Conservation (phyloP, 2,329 filamentous ascomycete genomes). For the Colletotrichum theobromicola region DNA sequence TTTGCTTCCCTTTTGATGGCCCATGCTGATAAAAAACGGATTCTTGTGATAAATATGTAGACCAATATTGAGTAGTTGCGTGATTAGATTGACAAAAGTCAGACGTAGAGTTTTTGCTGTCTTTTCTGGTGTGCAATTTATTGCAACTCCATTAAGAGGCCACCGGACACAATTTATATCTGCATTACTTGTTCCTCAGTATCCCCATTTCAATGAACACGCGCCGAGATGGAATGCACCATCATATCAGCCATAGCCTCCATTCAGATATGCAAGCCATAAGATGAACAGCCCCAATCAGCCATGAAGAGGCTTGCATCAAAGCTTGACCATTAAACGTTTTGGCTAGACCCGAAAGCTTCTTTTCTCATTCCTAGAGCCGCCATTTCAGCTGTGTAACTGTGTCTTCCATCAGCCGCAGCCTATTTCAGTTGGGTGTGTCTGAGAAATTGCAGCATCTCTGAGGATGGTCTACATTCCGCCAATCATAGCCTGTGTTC, state of each 20-base stretch:
- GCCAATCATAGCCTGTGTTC: not conserved
- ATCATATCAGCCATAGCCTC: not conserved
- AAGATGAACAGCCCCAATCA: not conserved
- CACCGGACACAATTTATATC: not conserved
- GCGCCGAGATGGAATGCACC: not conserved
- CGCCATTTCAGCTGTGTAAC: not conserved
- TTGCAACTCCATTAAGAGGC: not conserved
- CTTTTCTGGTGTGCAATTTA: not conserved
- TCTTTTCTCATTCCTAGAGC: not conserved
- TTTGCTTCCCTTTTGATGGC: not conserved
- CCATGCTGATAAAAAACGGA: not conserved
- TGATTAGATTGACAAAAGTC: not conserved
- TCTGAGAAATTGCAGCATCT: not conserved
- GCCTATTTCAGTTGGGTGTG: not conserved
- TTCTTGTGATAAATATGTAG: not conserved
- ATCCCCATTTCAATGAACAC: not conserved
- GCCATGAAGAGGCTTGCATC: not conserved
- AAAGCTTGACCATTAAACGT: not conserved
- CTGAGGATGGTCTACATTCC: not conserved
- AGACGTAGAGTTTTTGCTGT: not conserved
- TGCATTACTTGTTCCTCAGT: not conserved
- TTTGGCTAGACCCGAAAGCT: not conserved
- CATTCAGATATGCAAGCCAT: not conserved
- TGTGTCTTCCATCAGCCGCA: not conserved
- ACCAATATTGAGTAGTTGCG: not conserved